Evolutionary conservation across 2,329 filamentous ascomycete genomes (phyloP).

Genomic region (Ophiosphaerella herpotricha): DNA sequence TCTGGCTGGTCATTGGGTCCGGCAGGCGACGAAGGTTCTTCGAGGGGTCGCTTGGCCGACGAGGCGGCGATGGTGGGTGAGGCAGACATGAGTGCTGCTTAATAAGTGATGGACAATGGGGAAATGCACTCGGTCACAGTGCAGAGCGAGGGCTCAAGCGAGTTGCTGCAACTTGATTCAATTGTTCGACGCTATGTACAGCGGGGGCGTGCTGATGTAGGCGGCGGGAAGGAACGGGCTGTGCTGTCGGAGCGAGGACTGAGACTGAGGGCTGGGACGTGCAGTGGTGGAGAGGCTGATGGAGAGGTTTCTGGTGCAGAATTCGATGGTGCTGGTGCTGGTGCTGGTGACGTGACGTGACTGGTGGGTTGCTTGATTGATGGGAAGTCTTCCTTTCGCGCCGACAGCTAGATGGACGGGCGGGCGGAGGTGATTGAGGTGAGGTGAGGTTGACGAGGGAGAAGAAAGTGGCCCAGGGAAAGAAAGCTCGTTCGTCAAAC

Average conservation of each 20-base stretch:
- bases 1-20: conserved; percentile 91
- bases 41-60: conserved; percentile 89
- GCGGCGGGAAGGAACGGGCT: conserved; percentile 31
- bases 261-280: conserved; percentile 33
- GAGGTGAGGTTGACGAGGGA: conserved; percentile 35
- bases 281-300: conserved; percentile 32
- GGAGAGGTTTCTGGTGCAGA: conserved; percentile 31
- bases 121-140: conserved; percentile 37
- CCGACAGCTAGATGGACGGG: too few relatives aligned
- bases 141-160: conserved; percentile 32
- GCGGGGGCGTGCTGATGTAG: conserved; percentile 85
- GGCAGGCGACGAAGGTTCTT: conserved; percentile 95
- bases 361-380: conserved; percentile 35
- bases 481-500: conserved; percentile 48
- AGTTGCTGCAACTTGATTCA: conserved; percentile 36
- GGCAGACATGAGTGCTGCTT: conserved; percentile 49
- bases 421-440: conserved; percentile 10
- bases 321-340: conserved; percentile 26
- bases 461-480: conserved; percentile 42
- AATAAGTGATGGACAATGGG: conserved; percentile 29
- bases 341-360: conserved; percentile 26
- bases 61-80: conserved; percentile 57
- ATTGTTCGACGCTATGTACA: conserved; percentile 60
- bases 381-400: conserved; percentile 12
- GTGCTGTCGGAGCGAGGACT: conserved; percentile 37